Percentiles rank a stretch among this genome's conserved stretches.
These are phyloP conservation scores for Ceriops tagal DNA, from an alignment of 345 rosid species.

Conservation along the genomic window DNA sequence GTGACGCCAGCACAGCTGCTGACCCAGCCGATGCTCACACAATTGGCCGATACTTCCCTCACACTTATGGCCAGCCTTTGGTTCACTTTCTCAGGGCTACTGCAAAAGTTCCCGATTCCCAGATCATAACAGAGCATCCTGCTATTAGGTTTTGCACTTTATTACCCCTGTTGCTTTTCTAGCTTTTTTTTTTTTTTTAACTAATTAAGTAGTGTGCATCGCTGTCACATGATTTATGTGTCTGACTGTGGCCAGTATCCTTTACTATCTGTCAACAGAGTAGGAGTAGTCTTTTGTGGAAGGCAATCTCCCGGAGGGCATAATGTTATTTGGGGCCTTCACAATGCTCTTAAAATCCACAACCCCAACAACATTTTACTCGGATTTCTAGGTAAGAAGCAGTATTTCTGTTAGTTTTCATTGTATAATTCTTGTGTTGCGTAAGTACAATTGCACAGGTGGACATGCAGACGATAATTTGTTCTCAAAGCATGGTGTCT, in stretches of 20 bases:
- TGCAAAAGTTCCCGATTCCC: conserved; percentile 89
- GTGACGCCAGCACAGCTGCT: conserved; percentile 65
- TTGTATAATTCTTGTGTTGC: not conserved
- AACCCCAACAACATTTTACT: conserved; percentile 65
- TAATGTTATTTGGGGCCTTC: conserved; percentile 94
- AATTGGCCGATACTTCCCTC: conserved; percentile 66
- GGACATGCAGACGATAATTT: no score
- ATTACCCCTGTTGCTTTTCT: not conserved
- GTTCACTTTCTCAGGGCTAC: conserved; percentile 90
- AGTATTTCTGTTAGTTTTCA: conserved; percentile 1
- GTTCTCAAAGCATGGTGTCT: no score
- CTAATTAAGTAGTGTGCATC: no score
- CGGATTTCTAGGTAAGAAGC: conserved; percentile 76
- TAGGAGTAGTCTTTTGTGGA: conserved; percentile 89
- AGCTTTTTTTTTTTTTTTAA: not conserved
- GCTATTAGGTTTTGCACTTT: conserved; percentile 45
- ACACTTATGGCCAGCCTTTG: conserved; percentile 83
- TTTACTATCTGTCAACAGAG: conserved; percentile 42
- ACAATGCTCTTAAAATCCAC: conserved; percentile 73
- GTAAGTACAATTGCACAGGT: not conserved
- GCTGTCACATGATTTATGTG: no score
- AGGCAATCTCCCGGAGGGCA: conserved; percentile 99
- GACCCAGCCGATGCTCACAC: conserved; percentile 67
- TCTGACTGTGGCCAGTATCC: no score
- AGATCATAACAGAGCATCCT: conserved; percentile 81